Evolutionary conservation across 148 eudicot species (phyloP).

Genomic region (Dianthus caryophyllus): DNA sequence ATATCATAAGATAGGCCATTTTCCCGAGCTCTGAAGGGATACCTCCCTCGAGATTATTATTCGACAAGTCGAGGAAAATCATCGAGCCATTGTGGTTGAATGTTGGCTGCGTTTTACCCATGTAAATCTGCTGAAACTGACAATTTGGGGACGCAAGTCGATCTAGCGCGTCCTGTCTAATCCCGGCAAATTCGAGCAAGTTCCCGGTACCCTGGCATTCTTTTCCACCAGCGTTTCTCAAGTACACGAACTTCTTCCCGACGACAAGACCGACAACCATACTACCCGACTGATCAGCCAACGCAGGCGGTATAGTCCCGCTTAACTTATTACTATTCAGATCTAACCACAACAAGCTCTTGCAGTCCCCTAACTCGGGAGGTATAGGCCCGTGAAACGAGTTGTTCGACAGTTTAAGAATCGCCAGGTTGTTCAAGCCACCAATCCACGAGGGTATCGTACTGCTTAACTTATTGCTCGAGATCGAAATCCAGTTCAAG

Average conservation of each 20-base stretch:
- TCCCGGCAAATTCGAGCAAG: conserved; percentile 83
- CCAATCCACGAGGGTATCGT: conserved; percentile 75
- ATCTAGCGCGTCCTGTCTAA: conserved; percentile 43
- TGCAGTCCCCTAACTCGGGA: conserved; percentile 66
- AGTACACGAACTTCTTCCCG: conserved; percentile 61
- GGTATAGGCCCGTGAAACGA: conserved; percentile 62
- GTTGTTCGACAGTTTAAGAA: conserved; percentile 74
- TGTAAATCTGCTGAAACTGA: conserved; percentile 55
- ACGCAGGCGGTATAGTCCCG: conserved; percentile 60
- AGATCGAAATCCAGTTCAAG: conserved; percentile 79
- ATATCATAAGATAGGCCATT: conserved; percentile 53
- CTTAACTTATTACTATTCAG: conserved; percentile 60
- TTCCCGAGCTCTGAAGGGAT: conserved; percentile 76
- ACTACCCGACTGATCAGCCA: conserved; percentile 69
- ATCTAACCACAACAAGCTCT: conserved; percentile 75
- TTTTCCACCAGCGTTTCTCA: conserved; percentile 69
- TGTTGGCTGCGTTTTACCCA: conserved; percentile 60
- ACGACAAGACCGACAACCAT: conserved; percentile 60
- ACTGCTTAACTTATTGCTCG: conserved; percentile 63
- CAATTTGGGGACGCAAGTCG: conserved; percentile 51
- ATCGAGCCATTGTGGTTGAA: conserved; percentile 78
- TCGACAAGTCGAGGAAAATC: conserved; percentile 73
- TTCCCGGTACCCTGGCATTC: conserved; percentile 86
- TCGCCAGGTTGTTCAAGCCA: conserved; percentile 47
- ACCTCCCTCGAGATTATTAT: conserved; percentile 60